Base-by-base conservation (phyloP, 352 stramenopile species). In the Pythium plurisporium region DNA sequence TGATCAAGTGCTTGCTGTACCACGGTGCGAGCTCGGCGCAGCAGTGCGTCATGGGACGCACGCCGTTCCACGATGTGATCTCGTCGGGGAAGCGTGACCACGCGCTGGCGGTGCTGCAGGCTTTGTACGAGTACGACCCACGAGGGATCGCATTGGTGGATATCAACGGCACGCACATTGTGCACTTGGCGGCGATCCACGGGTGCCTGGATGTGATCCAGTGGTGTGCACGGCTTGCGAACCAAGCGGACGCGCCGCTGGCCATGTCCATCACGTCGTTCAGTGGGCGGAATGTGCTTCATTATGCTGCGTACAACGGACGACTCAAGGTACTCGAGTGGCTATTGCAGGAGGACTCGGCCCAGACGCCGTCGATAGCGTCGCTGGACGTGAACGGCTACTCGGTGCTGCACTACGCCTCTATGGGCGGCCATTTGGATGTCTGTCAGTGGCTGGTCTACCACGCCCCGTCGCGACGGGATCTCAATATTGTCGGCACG, bases 231-330 rank as follows among this genome's bases (percentile, higher is more conserved):
- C 25, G 9, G 41, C 62, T 75, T 23, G 20, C 59, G 9, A 33
- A 30, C 10, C 62, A 43, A 14, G 33, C 49, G 25, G 55, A 38
- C 23, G 44, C 49, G 5, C 25, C 71, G 10, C 17, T 72, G 6
- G 41, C 62, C 17, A 67, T 89, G 50, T 60, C 64, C 2, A 74
- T 82, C 52, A 76, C 76, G 14, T 86, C 79, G 2, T 81, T 84
- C 22, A 83, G 75, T 23, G 77, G 77, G 20, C 72, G 79, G 0
- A 88, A 78, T 29, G 65, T 83, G 45, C 74, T 90, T 22, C 79
- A 90, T 33, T 90, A 90, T 38, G 79, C 79, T 6, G 70, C 77
- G 6, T 87, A 82, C 65, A 90, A 90, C 23, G 73, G 74, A 3
- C 73, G 64, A 0, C 41, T 86, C 14, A 23, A 61, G 34, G 66